Conservation (phyloP, 164 flowering plant species). For the Chimonanthus salicifolius region DNA sequence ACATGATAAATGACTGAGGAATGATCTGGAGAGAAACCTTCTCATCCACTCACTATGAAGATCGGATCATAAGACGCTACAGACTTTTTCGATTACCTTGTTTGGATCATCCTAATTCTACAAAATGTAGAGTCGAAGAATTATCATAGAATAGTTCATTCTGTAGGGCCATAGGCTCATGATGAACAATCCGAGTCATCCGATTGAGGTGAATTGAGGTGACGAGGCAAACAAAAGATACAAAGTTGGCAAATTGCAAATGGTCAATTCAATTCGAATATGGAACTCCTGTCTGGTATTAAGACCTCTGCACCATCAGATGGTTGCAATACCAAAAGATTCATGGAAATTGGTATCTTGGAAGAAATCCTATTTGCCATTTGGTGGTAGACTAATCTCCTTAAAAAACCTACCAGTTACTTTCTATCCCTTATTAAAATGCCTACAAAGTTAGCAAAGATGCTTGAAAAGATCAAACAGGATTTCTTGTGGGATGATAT, state of each 20-base stretch:
- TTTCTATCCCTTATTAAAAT: too few species aligned
- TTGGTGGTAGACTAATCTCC: too few species aligned
- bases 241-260: not conserved
- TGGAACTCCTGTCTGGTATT: not conserved
- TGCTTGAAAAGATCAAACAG: too few species aligned
- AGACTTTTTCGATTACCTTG: not conserved
- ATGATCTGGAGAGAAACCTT: not conserved
- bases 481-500: too few species aligned
- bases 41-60: not conserved
- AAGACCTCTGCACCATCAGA: not conserved
- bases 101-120: not conserved
- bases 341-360: too few species aligned
- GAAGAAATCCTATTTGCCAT: too few species aligned
- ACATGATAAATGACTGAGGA: not conserved
- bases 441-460: too few species aligned
- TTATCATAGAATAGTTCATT: not conserved
- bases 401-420: too few species aligned
- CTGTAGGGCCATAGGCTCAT: not conserved
- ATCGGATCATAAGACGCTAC: too few species aligned
- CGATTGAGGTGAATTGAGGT: not conserved
- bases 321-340: not conserved
- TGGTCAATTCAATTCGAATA: not conserved
- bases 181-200: not conserved
- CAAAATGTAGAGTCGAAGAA: not conserved
- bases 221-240: not conserved